These are phyloP conservation scores for Pyrrhoderma lamaoense DNA, from an alignment of 1,284 basidiomycete species.

Conservation along the genomic window DNA sequence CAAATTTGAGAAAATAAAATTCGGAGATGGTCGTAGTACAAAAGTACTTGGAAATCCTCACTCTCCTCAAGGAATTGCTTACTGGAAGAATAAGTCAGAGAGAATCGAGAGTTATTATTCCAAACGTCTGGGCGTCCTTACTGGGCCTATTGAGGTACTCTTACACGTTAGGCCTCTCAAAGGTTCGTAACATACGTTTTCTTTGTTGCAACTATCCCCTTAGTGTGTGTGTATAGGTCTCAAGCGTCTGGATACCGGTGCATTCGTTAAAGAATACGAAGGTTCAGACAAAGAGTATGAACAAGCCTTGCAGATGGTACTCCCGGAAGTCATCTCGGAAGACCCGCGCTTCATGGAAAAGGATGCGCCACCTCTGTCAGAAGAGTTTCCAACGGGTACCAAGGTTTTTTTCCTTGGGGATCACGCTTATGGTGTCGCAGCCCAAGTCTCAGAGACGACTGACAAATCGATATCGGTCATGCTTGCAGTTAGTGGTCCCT, in stretches of 20 bases:
- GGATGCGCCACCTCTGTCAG: constrained; percentile 71
- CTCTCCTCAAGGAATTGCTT: constrained; percentile 50
- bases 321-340: constrained; percentile 74
- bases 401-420: constrained; percentile 95
- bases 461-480: constrained; percentile 66
- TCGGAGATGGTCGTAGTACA: constrained; percentile 45
- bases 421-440: constrained; percentile 91
- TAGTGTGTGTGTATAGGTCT: constrained; percentile 46
- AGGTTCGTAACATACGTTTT: constrained; percentile 40
- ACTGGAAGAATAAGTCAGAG: constrained; percentile 77
- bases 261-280: constrained; percentile 94
- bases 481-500: constrained; percentile 57
- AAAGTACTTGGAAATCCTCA: constrained; percentile 71
- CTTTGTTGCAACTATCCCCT: constrained; percentile 3
- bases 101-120: constrained; percentile 81
- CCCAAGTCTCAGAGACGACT: constrained; percentile 72
- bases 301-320: constrained; percentile 79
- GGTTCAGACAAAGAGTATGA: constrained; percentile 73
- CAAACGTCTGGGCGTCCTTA: constrained; percentile 84
- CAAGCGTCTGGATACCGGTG: constrained; percentile 82
- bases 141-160: constrained; percentile 73
- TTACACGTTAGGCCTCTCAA: constrained; percentile 84
- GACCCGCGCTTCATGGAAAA: constrained; percentile 85
- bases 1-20: constrained; percentile 71
- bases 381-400: constrained; percentile 87